A percentile compares a stretch with the other conserved stretches of the same genome.
Evolutionary conservation across 805 yeast species (phyloP).

Genomic region (Lipomyces chichibuensis): DNA sequence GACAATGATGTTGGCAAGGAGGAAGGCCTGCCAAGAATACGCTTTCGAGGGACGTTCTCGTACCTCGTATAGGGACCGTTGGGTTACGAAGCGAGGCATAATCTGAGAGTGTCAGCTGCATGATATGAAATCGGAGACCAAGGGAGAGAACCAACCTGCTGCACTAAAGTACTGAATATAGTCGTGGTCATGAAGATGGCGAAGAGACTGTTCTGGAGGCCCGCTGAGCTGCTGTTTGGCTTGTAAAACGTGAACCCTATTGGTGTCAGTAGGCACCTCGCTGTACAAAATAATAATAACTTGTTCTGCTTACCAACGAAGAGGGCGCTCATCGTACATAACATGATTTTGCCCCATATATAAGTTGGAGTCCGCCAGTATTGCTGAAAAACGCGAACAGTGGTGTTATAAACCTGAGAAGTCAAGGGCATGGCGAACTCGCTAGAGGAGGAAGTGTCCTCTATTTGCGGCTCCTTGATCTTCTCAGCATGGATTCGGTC

Average conservation of each 20-base stretch:
- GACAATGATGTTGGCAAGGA: conserved; percentile 56
- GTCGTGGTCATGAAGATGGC: conserved; percentile 59
- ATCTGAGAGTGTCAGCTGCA: conserved; percentile 41
- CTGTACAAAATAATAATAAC: conserved; percentile 52
- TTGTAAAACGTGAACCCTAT: conserved; percentile 71
- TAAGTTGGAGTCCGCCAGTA: conserved; percentile 65
- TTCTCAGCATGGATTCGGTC: background rate
- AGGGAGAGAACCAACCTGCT: conserved; percentile 63
- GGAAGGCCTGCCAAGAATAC: conserved; percentile 60
- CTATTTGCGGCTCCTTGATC: background rate
- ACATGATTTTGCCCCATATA: conserved; percentile 13
- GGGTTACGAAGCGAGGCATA: conserved; percentile 54
- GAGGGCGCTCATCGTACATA: background rate
- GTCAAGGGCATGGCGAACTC: conserved; percentile 30
- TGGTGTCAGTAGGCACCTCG: conserved; percentile 55
- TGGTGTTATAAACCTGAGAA: conserved; percentile 58
- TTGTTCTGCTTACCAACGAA: conserved; percentile 1
- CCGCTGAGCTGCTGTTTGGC: conserved; percentile 54
- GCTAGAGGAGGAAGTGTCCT: background rate
- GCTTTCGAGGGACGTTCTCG: conserved; percentile 72
- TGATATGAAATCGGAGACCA: conserved; percentile 48
- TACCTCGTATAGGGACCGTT: conserved; percentile 68
- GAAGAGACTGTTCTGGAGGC: conserved; percentile 62
- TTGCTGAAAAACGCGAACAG: conserved; percentile 54
- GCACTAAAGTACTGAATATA: conserved; percentile 56